Base-by-base conservation (phyloP, 2,329 filamentous ascomycete genomes). In the Aspergillus pseudoglaucus region DNA sequence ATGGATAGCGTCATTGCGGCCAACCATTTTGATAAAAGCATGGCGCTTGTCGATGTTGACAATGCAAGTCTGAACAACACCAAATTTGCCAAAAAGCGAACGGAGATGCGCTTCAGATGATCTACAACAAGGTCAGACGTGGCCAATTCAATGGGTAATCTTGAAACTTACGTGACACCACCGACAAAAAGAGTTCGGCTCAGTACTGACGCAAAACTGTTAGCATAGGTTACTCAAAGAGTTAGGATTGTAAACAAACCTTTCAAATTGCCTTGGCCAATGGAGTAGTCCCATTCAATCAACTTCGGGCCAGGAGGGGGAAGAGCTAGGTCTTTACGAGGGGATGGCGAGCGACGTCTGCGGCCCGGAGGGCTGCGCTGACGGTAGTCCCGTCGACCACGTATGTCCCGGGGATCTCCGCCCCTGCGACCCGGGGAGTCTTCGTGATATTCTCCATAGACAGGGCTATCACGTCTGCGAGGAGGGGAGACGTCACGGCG, bases 21-120 rank as follows among this genome's bases (percentile, higher is more conserved):
- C 93, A 57, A 93, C 81, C 93, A 98, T 98, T 73, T 98, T 98
- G 62, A 98, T 91, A 66, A 98, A 98, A 5, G 93, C 93, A 69
- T 98, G 93, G 15, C 93, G 87, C 73, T 97, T 98, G 63, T 98
- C 93, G 62, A 89, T 87, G 73, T 98, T 97, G 57, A 96, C 90
- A 56, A 98, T 98, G 70, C 91, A 97, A 1, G 91, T 96, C 69
- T 98, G 93, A 3, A 98, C 93, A 46, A 84, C 77, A 50, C 93
- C 93, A 63, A 84, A 95, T 41, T 83, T 83, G 61, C 75, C 77
- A 68, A 98, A 98, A 40, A 95, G 83, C 44, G 74, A 74, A 46
- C 90, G 84, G 46, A 98, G 78, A 65, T 97, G 90, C 49, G 79
- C 75, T 69, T 98, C 91, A 6, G 87, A 84, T 49, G 82, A 85